Evolutionary conservation across 352 stramenopile species (phyloP), one percentile per base, ranked within the genome.

Genomic region (Globisporangium cylindrosporum): DNA sequence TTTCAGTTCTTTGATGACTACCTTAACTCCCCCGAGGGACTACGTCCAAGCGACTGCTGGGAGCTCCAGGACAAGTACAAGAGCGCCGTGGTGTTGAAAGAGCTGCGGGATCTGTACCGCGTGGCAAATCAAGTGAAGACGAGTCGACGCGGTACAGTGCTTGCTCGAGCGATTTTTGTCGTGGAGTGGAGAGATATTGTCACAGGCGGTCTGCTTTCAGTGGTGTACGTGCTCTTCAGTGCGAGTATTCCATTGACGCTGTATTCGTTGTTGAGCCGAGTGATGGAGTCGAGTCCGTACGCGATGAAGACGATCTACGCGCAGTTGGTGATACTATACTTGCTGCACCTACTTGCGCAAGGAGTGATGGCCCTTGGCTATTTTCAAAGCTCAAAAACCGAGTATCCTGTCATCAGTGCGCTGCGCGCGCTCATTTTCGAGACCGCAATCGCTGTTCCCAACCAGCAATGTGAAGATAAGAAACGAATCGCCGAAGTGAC

Each of bases 31-130:
- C 22, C 36, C 48, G 71, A 64, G 24, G 68, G 78, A 43, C 41
- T 84, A 8, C 66, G 82, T 29, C 60, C 67, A 6, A 78, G 75
- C 20, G 77, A 91, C 59, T 75, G 82, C 32, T 91, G 82, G 82
- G 72, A 72, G 29, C 73, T 91, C 34, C 64, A 80, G 51, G 55
- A 66, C 20, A 69, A 70, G 22, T 81, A 75, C 63, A 77, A 71
- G 56, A 86, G 78, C 57, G 67, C 73, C n/a, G 70, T 70, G 27
- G 74, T 74, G 54, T 67, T 70, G 1, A 71, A 78, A 24, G 67
- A 78, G 43, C 72, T 73, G 59, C 46, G 68, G 38, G 63, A 75
- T 8, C 62, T 81, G 51, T 77, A 73, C 57, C 1, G 24, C 14
- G 24, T 18, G 53, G n/a, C 5, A 18, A 58, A 22, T 14, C 53